phyloP scores from a whole-genome alignment of 176 grass and related monocot genomes.

The Phyllostachys edulis region DNA sequence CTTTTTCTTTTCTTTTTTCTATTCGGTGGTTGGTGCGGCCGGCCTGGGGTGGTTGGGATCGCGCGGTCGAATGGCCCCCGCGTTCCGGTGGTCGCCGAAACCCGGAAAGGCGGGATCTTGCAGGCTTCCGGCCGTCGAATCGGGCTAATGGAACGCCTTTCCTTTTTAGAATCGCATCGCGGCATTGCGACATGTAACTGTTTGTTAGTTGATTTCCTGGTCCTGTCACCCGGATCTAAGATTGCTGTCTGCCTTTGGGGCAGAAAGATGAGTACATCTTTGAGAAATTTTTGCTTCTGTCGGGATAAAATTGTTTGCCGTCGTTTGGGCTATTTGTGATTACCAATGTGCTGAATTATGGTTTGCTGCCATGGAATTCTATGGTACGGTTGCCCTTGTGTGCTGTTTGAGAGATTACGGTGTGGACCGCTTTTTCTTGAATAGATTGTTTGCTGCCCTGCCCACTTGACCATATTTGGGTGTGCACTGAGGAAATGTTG shows the following conservation, averaged over 20 bases:
- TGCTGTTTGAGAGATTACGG: neutral
- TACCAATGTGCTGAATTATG: neutral
- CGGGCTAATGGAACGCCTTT: neutral
- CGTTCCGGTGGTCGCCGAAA: neutral
- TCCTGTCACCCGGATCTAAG: neutral
- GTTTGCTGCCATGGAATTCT: neutral
- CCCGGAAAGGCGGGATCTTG: neutral
- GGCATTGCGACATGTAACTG: neutral
- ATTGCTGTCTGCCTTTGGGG: neutral
- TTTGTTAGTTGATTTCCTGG: neutral
- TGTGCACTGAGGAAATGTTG: neutral
- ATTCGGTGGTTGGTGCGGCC: constrained; percentile 13
- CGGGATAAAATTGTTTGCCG: neutral
- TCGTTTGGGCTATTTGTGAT: neutral
- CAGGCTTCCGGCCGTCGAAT: neutral
- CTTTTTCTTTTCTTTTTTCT: neutral
- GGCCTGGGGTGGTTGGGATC: neutral
- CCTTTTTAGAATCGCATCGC: neutral
- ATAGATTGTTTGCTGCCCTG: neutral
- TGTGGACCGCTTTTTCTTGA: neutral
- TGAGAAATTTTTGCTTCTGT: neutral
- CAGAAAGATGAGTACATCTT: neutral
- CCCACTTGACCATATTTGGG: neutral
- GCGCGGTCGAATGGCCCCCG: neutral
- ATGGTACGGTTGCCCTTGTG: neutral